Evolutionary conservation across 2,329 filamentous ascomycete species (phyloP).

Genomic region (Penicillium frequentans): DNA sequence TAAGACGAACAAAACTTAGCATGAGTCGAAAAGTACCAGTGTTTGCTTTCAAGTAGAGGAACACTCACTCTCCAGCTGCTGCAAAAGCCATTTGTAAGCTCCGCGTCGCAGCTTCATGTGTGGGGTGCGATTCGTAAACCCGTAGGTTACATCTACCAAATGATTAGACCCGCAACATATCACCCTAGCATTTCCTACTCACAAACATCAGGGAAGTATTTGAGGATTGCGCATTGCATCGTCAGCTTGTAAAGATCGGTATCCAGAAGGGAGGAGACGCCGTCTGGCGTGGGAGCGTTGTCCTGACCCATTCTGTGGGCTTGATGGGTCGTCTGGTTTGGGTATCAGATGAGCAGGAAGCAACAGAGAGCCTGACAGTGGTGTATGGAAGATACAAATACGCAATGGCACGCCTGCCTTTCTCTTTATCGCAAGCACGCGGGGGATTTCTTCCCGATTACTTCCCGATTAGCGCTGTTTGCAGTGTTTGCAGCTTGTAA

Average conservation of each 20-base stretch:
- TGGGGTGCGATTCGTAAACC: constrained; percentile 92
- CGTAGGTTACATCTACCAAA: constrained; percentile 71
- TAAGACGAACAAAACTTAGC: constrained; percentile 32
- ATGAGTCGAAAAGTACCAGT: background rate
- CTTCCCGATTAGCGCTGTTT: constrained; percentile 7
- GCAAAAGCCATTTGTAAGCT: constrained; percentile 81
- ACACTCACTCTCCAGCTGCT: constrained; percentile 73
- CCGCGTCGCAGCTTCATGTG: constrained; percentile 84
- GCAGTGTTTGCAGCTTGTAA: constrained; percentile 19
- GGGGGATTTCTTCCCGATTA: background rate
- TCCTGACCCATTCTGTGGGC: constrained; percentile 29
- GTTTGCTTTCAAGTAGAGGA: background rate
- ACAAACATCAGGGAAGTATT: constrained; percentile 76
- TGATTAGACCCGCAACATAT: constrained; percentile 4
- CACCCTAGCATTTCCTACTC: constrained; percentile 19
- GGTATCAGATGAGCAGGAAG: background rate
- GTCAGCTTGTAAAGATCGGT: constrained; percentile 94
- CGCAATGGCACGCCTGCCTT: background rate
- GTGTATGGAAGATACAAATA: background rate
- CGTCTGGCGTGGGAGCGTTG: constrained; percentile 54
- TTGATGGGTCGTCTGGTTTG: background rate
- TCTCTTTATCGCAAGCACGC: constrained; percentile 1
- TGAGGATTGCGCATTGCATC: constrained; percentile 96
- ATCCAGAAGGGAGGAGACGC: constrained; percentile 78
- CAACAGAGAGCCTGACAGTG: background rate